Evolutionary conservation across 768 basidiomycete species (phyloP), one percentile per base, ranked within the genome.

Genomic region (Macrolepiota dolichaula): DNA sequence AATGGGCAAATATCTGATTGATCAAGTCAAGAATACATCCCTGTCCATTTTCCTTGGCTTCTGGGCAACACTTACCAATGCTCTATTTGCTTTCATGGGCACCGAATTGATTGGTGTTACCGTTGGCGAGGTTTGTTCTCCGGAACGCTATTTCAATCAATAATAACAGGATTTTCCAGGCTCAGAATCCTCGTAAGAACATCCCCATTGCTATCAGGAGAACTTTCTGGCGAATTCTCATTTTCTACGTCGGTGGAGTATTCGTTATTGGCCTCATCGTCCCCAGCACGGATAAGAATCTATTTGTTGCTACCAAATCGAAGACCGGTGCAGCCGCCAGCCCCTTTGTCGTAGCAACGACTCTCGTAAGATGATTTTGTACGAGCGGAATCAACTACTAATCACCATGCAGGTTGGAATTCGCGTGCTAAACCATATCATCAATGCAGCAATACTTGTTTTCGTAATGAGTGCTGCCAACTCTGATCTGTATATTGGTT

Each of bases 61-160:
- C 69, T 91, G 88, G 84, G 78, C 83, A 15, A 85, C 86, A 3
- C 72, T 91, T 49, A 86, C 84, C 51, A 91, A 87, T 63, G 89
- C 86, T 25, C 76, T 88, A 3, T 91, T 92, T 72, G 86, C 88
- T 13, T 87, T 82, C 69, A 83, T 86, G 61, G 87, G 89, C 32
- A 93, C 89, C 19, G 90, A 93, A 71, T 77, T 91, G 17, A 85
- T 93, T 61, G 89, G 89, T 68, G 84, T 79, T 3, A 80, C 80
- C 38, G 80, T 81, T n/a, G 80, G 80, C 66, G 80, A 81, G 67
- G 76, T 77, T 59, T 51, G 54, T 35, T 27, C 11, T 15, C 47
- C 37, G 4, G 32, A 17, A 15, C 25, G 38, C 32, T 38, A 2
- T 61, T 44, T 24, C 15, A 55, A 27, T 38, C 49, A n/a, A 51